A percentile compares a stretch with the other conserved stretches of the same genome.
Conservation (phyloP, 1,139 yeast species). For the Suhomyces anneliseae region DNA sequence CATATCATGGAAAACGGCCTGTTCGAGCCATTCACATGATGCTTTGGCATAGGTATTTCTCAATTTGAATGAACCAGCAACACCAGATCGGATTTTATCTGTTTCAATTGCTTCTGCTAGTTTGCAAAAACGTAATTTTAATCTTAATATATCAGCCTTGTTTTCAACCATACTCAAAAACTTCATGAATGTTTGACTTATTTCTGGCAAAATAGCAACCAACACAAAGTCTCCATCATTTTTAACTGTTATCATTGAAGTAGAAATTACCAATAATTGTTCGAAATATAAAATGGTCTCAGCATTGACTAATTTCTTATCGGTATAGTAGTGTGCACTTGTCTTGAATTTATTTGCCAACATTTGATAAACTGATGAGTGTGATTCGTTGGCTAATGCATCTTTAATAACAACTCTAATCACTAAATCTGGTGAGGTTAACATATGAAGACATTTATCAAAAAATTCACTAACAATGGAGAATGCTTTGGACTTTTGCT, state of each 20-base stretch:
- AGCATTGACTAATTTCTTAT: conserved; percentile 25
- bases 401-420: conserved; percentile 49
- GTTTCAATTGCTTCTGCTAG: conserved; percentile 51
- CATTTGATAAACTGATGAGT: conserved; percentile 43
- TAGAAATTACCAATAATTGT: conserved; percentile 38
- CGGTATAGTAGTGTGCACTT: conserved; percentile 27
- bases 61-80: conserved; percentile 55
- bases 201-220: conserved; percentile 35
- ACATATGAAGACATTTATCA: conserved; percentile 50
- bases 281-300: conserved; percentile 41
- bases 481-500: conserved; percentile 27
- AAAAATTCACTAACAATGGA: conserved; percentile 43
- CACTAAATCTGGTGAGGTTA: conserved; percentile 51
- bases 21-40: conserved; percentile 69
- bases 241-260: conserved; percentile 36
- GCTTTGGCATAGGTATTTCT: conserved; percentile 63
- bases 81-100: conserved; percentile 36
- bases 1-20: conserved; percentile 40
- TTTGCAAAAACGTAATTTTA: conserved; percentile 61
- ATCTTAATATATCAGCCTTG: conserved; percentile 41
- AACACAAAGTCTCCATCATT: conserved; percentile 43
- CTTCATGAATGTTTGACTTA: conserved; percentile 30
- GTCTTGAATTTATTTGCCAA: conserved; percentile 34
- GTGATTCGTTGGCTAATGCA: conserved; percentile 47
- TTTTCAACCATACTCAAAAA: conserved; percentile 37